Evolutionary conservation across 129 eudicot species (phyloP), one percentile per base, ranked within the genome.

Genomic region (Lactuca sativa): DNA sequence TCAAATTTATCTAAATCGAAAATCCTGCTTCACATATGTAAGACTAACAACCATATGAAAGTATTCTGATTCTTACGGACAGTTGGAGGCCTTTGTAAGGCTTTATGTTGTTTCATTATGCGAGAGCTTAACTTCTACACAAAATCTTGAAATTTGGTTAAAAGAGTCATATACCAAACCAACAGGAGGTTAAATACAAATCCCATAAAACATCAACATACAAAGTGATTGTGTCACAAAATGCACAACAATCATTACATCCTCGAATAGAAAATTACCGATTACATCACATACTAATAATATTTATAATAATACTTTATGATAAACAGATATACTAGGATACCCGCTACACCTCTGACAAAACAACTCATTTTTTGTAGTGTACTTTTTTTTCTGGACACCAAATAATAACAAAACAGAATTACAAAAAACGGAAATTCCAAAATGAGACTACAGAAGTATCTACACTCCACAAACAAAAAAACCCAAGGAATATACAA

Each of bases 401-500:
- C 77, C 55, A 66, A 74, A 69, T 69, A 30, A 64, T 40, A 38
- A 33, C 11, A 49, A 65, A 49, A 72, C 30, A 60, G 44, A 38
- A 52, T 33, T 33, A 72, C 32, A 11, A 58, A 58, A 32, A 57
- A 41, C 47, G 9, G 41, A 51, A 34, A 18, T 5, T 37, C 60
- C 37, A 74, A 56, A 57, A 62, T 0, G 25, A 21, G 48, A 74
- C 71, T 56, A 65, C 66, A 52, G 51, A 74, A 58, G 49, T 59
- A 70, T 56, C 77, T 78, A 74, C 78, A 78, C 57, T 76, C 78
- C 69, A 59, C 69, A 70, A 66, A 21, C 0, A 21, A 68, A 74
- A 65, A 17, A 77, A 74, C 31, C 30, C 55, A 76, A 77, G 48
- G 82, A 55, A 78, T 81, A 72, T 82, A 75, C 90, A 78, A 31